Evolutionary conservation across 228 moss, liverwort and hornwort species (phyloP), one percentile per base, ranked within the genome.

Genomic region (Sphagnum fallax): DNA sequence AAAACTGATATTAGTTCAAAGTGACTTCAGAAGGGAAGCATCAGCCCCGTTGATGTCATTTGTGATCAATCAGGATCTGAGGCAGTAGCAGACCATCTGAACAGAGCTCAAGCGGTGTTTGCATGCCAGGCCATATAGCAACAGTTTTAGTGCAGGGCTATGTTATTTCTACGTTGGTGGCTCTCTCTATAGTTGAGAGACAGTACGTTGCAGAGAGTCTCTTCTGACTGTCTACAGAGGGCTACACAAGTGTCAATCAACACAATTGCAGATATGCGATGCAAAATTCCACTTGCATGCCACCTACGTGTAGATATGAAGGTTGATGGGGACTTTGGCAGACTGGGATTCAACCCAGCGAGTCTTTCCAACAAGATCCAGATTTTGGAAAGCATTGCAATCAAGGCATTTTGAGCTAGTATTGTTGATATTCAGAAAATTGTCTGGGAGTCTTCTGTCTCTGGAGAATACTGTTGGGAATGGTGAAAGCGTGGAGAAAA

Each of bases 401-500:
- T 82, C 14, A 74, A 66, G 47, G 81, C 81, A 53, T 98, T 98
- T 63, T 93, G 82, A 60, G 72, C 71, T 49, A 67, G 83, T 58
- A 83, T 86, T 65, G 72, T 48, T 50, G 72, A 85, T 57, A 83
- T 90, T 63, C 93, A 84, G n/a, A 82, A 80, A 5, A 72, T 79
- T 11, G 60, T 91, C 14, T 63, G 66, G 6, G 81, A 71, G 9
- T 62, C 60, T 50, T 84, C 87, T 51, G 52, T 53, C 16, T 61
- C 52, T n/a, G 73, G 70, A 8, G 93, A 98, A 49, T 76, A 88
- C 74, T 98, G 69, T 69, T 98, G 48, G 67, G 79, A 49, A 98
- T 98, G 97, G 90, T 90, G 7, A 84, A 84, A 18, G 86, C 97
- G 49, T 93, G 97, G 63, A 98, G 97, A 32, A 98, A 91, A 78